Evolutionary conservation across 106 monocot species (phyloP).

Genomic region (Platanthera zijinensis): DNA sequence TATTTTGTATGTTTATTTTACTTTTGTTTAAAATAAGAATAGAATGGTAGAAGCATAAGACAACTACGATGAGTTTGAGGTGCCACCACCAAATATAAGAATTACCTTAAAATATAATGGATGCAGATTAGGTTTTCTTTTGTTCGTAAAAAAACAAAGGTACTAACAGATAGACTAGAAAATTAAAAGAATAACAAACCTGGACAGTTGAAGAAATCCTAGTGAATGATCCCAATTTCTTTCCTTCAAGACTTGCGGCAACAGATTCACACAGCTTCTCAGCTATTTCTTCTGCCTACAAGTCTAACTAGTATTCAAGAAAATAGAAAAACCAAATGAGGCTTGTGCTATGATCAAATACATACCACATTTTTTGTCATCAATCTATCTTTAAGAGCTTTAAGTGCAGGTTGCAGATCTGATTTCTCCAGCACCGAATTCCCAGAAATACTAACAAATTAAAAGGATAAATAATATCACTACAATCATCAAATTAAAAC

Average conservation of each 20-base stretch:
- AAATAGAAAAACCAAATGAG: not conserved
- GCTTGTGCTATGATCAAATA: slow-evolving; percentile 2
- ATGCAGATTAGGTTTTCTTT: not conserved
- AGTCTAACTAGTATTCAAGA: slow-evolving; percentile 6
- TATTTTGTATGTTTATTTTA: too few relatives aligned
- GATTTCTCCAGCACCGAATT: slow-evolving; percentile 76
- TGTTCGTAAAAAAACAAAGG: not conserved
- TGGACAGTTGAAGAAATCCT: slow-evolving; percentile 96
- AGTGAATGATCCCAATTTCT: slow-evolving; percentile 93
- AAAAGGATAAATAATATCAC: not conserved
- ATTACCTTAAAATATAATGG: too few relatives aligned
- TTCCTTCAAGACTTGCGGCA: slow-evolving; percentile 93
- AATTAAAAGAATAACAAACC: slow-evolving; percentile 25
- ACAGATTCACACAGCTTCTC: slow-evolving; percentile 99
- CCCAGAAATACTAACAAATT: slow-evolving; percentile 61
- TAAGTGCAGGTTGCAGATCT: slow-evolving; percentile 83
- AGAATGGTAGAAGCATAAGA: too few relatives aligned
- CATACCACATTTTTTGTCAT: slow-evolving; percentile 99
- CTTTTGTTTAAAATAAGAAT: too few relatives aligned
- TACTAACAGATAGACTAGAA: not conserved
- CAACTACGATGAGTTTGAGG: too few relatives aligned
- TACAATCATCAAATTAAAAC: not conserved
- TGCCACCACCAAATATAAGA: too few relatives aligned
- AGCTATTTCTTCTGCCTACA: slow-evolving; percentile 96
- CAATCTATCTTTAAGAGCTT: slow-evolving; percentile 88